Percentiles rank a stretch among this genome's conserved stretches.
These are phyloP conservation scores for Cenococcum geophilum DNA, from an alignment of 495 filamentous ascomycete genomes.

Conservation along the genomic window DNA sequence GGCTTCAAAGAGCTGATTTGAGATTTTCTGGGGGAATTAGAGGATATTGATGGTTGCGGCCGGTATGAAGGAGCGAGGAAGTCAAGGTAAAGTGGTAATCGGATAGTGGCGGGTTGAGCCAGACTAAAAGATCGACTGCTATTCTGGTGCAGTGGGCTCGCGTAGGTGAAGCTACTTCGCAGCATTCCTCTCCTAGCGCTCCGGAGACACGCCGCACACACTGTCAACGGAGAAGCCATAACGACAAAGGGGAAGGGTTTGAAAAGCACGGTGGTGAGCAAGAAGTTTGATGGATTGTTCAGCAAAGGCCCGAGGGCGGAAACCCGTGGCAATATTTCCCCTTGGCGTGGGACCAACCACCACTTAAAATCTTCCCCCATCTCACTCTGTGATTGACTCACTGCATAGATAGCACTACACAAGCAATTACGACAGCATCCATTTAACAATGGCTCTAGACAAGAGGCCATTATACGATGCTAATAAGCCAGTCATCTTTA, in stretches of 20 bases:
- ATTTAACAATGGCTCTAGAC: constrained; percentile 10
- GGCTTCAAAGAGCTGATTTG: neutral
- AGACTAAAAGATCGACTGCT: constrained; percentile 10
- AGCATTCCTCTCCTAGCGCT: neutral
- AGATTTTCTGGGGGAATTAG: neutral
- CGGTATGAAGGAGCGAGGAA: constrained; percentile 35
- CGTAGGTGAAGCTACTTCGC: neutral
- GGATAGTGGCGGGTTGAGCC: constrained; percentile 8
- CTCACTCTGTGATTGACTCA: neutral
- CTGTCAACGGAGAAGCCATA: constrained; percentile 20
- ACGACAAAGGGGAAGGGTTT: neutral
- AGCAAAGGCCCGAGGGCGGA: constrained; percentile 5
- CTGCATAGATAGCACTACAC: neutral
- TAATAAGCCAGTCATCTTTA: constrained; percentile 9
- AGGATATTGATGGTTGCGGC: neutral
- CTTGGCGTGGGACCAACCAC: neutral
- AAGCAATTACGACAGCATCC: neutral
- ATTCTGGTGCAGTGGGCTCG: constrained; percentile 1
- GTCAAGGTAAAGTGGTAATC: constrained; percentile 29
- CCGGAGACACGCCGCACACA: constrained; percentile 23
- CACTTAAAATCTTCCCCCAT: neutral
- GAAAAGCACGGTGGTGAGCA: too few relatives aligned
- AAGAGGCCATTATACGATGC: constrained; percentile 27
- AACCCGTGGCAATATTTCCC: constrained; percentile 6
- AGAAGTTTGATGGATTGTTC: neutral